Evolutionary conservation across 805 yeast species (phyloP).

Genomic region (Yarrowia sp.): DNA sequence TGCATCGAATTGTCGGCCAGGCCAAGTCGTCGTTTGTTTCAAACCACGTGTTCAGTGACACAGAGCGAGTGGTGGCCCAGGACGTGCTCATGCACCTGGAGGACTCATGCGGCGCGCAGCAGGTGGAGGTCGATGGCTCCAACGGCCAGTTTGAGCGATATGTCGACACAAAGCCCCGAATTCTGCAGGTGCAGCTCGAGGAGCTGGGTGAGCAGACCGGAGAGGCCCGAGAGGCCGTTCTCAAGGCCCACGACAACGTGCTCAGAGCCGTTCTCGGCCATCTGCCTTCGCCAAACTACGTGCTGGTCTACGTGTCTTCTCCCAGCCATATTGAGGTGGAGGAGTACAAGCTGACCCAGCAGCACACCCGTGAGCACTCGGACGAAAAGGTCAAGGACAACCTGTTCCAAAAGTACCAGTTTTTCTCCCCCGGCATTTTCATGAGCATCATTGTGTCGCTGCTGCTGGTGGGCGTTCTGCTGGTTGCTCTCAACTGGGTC

Average conservation of each 20-base stretch:
- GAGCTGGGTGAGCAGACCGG: constrained; percentile 41
- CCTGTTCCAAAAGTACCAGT: constrained; percentile 63
- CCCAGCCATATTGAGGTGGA: constrained; percentile 30
- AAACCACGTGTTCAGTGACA: constrained; percentile 29
- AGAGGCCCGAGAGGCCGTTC: constrained; percentile 16
- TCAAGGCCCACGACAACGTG: constrained; percentile 34
- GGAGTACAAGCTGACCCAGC: background rate
- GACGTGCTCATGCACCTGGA: constrained; percentile 34
- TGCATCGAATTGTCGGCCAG: constrained; percentile 26
- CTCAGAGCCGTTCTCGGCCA: constrained; percentile 36
- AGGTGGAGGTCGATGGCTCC: constrained; percentile 43
- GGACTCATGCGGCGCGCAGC: constrained; percentile 54
- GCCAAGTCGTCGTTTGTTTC: constrained; percentile 25
- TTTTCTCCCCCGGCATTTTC: constrained; percentile 78
- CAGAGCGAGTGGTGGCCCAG: constrained; percentile 32
- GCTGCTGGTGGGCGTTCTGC: constrained; percentile 55
- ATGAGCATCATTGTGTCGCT: constrained; percentile 68
- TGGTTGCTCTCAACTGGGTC: constrained; percentile 69
- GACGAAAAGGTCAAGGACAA: constrained; percentile 12
- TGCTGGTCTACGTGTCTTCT: constrained; percentile 40
- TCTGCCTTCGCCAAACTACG: constrained; percentile 39
- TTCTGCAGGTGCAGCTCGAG: constrained; percentile 57
- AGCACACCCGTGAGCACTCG: background rate
- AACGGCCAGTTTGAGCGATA: constrained; percentile 51
- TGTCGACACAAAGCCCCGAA: constrained; percentile 58